A percentile compares a stretch with the other conserved stretches of the same genome.
phyloP scores from a whole-genome alignment of 2,329 filamentous ascomycete species.

The Bipolaris cookei region DNA sequence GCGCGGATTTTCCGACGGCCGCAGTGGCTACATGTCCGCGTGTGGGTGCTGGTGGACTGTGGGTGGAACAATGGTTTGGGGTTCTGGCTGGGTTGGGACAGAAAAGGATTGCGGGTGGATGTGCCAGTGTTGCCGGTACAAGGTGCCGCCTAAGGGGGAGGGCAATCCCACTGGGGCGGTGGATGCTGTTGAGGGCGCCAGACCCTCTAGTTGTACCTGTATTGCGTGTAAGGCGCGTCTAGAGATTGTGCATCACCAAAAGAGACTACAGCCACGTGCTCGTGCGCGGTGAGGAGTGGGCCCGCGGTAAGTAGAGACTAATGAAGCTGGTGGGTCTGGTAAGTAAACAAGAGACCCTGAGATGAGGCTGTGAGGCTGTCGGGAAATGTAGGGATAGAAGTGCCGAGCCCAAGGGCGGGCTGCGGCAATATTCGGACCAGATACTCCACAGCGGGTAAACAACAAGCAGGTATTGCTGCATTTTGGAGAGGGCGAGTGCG shows the following conservation, averaged over 20 bases:
- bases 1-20: slow-evolving; percentile 8
- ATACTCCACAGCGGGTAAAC: slow-evolving; percentile 25
- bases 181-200: slow-evolving; percentile 18
- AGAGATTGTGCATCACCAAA: slow-evolving; percentile 16
- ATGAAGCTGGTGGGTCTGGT: slow-evolving; percentile 22
- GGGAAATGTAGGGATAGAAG: slow-evolving; percentile 34
- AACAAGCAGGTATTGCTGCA: neutral
- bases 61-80: neutral
- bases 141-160: slow-evolving; percentile 1
- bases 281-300: slow-evolving; percentile 24
- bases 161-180: neutral
- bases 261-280: slow-evolving; percentile 27
- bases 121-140: neutral
- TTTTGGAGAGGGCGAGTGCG: neutral
- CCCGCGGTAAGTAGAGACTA: slow-evolving; percentile 12
- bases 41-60: neutral
- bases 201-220: slow-evolving; percentile 1
- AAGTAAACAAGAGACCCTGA: slow-evolving; percentile 29
- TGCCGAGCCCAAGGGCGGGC: slow-evolving; percentile 12
- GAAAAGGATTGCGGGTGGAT: neutral
- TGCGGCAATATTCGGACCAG: slow-evolving; percentile 22
- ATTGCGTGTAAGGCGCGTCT: slow-evolving; percentile 12
- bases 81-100: neutral
- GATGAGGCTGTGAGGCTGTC: slow-evolving; percentile 18
- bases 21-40: neutral